A percentile compares a stretch with the other conserved stretches of the same genome.
phyloP scores from a whole-genome alignment of 345 rosid genomes.

The Laguncularia racemosa region DNA sequence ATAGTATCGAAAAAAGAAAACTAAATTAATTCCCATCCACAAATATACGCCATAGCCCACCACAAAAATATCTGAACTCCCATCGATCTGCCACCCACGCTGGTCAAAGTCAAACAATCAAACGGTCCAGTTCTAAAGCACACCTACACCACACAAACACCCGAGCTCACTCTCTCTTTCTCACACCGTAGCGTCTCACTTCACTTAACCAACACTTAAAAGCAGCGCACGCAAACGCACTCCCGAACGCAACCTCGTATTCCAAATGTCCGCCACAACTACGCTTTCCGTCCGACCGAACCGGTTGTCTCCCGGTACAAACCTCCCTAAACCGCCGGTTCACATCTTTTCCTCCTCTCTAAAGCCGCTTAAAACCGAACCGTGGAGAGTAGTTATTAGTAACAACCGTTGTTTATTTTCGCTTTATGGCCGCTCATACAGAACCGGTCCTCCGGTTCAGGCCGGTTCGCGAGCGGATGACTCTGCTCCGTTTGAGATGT shows the following conservation, averaged over 20 bases:
- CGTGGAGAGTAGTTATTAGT: constrained; percentile 23
- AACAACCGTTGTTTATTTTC: constrained; percentile 1
- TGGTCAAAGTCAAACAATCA: too few species aligned
- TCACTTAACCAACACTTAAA: too few species aligned
- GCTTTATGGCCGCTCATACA: constrained; percentile 19
- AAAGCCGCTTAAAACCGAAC: constrained; percentile 18
- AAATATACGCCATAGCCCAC: too few species aligned
- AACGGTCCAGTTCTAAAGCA: neutral
- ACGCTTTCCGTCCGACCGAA: constrained; percentile 68
- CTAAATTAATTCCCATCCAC: too few species aligned
- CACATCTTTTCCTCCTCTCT: constrained; percentile 8
- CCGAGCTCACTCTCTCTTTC: neutral
- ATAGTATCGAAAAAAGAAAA: too few species aligned
- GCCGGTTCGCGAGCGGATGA: constrained; percentile 85
- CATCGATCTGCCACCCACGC: too few species aligned
- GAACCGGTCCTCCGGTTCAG: constrained; percentile 17
- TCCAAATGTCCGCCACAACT: constrained; percentile 56
- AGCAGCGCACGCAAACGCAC: neutral
- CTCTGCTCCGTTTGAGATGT: constrained; percentile 87
- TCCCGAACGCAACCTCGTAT: constrained; percentile 14
- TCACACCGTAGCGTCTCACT: neutral
- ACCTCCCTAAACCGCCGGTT: constrained; percentile 23
- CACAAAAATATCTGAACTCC: neutral
- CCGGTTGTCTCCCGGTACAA: constrained; percentile 37
- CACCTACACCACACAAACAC: neutral